A percentile compares a stretch with the other conserved stretches of the same genome.
Evolutionary conservation across 2,329 filamentous ascomycete genomes (phyloP).

Genomic region (Niveomyces coronatus): DNA sequence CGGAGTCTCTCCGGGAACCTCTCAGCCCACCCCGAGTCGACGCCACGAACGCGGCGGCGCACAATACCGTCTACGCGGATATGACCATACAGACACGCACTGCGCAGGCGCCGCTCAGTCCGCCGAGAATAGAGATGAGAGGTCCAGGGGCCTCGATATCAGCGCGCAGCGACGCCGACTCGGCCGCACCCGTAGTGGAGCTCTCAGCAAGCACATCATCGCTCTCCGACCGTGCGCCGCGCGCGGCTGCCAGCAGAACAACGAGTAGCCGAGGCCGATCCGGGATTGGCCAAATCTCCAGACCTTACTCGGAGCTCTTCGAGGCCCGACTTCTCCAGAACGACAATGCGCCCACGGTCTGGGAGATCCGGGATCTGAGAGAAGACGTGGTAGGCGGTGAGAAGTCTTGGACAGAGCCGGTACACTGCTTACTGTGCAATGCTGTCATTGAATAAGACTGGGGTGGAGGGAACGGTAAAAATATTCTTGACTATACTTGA

Average conservation of each 20-base stretch:
- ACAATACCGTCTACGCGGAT: no score
- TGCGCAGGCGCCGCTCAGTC: constrained; percentile 34
- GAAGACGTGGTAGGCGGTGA: constrained; percentile 35
- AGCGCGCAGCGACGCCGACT: constrained; percentile 36
- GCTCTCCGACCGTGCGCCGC: constrained; percentile 21
- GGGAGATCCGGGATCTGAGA: constrained; percentile 43
- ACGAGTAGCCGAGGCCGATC: constrained; percentile 16
- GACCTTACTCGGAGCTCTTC: constrained; percentile 43
- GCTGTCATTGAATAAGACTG: constrained; percentile 31
- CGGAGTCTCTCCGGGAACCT: constrained; percentile 19
- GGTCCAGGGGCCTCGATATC: constrained; percentile 43
- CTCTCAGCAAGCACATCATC: constrained; percentile 19
- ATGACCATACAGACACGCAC: no score
- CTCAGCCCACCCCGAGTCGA: constrained; percentile 42
- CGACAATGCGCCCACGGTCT: constrained; percentile 32
- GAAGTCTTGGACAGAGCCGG: constrained; percentile 42
- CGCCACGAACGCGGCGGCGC: no score
- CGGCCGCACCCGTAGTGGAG: constrained; percentile 28
- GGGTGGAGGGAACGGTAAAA: no score
- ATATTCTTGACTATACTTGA: no score
- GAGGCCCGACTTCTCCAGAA: constrained; percentile 38
- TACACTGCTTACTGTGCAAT: constrained; percentile 39
- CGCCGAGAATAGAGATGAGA: constrained; percentile 39
- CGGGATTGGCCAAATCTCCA: constrained; percentile 21
- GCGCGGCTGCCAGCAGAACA: background rate